Percentiles rank a stretch among this genome's conserved stretches.
Evolutionary conservation across 352 stramenopile species (phyloP).

Genomic region (Phytophthora pisi): DNA sequence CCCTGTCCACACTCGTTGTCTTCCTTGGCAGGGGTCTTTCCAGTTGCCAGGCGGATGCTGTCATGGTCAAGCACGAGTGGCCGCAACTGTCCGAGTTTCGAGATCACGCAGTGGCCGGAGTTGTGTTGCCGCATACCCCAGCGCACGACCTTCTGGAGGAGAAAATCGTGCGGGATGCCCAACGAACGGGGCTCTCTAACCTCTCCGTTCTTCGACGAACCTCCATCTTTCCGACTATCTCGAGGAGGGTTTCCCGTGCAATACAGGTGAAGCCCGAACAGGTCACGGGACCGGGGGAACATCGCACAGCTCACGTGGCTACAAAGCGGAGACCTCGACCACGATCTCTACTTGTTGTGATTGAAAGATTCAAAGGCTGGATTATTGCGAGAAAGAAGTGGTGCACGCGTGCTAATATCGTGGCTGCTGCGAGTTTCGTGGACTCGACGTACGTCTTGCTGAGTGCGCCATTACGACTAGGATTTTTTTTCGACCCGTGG

Average conservation of each 20-base stretch:
- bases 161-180: conserved; percentile 29
- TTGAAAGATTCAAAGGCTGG: conserved; percentile 21
- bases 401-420: conserved; percentile 18
- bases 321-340: conserved; percentile 7
- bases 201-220: conserved; percentile 18
- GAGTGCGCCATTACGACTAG: conserved; percentile 42
- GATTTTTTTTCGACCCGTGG: conserved; percentile 53
- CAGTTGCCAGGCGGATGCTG: conserved; percentile 13
- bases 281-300: neutral
- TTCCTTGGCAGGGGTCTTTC: conserved; percentile 1
- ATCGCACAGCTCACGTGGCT: neutral
- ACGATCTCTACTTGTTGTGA: conserved; percentile 18
- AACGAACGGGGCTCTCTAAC: conserved; percentile 29
- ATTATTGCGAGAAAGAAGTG: conserved; percentile 17
- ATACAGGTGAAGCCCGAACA: conserved; percentile 20
- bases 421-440: conserved; percentile 36
- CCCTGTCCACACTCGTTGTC: conserved; percentile 1
- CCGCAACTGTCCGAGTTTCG: conserved; percentile 28
- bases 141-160: conserved; percentile 30
- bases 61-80: conserved; percentile 37
- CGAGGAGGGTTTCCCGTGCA: conserved; percentile 2
- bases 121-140: conserved; percentile 20
- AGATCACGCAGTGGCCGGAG: conserved; percentile 25
- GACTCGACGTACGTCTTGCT: conserved; percentile 50
- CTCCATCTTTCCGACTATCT: conserved; percentile 27